These are phyloP conservation scores for Geotrichum ghanense DNA, from an alignment of 805 yeast species.

Conservation along the genomic window DNA sequence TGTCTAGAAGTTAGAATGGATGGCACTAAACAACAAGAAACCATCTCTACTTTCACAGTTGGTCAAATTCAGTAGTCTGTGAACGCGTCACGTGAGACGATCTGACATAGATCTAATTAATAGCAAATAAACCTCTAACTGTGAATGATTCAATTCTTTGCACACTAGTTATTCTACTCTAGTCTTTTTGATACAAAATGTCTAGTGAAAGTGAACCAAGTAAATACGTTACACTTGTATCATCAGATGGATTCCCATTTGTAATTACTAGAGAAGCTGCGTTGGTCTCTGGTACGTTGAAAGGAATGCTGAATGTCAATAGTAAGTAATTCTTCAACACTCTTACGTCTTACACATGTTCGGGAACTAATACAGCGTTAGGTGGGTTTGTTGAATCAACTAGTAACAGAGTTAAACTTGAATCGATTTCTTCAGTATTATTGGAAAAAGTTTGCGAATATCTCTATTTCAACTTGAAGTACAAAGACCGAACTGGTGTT, in stretches of 20 bases:
- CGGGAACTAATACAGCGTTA: conserved; percentile 18
- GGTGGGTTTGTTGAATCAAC: conserved; percentile 42
- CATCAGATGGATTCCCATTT: conserved; percentile 59
- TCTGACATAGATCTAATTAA: too few relatives aligned
- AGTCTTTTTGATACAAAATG: too few relatives aligned
- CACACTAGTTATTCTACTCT: too few relatives aligned
- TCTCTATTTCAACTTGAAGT: conserved; percentile 61
- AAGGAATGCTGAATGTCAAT: conserved; percentile 35
- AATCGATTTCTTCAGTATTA: conserved; percentile 59
- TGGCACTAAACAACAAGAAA: too few relatives aligned
- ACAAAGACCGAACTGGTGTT: conserved; percentile 42
- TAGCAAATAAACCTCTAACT: too few relatives aligned
- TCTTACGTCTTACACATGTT: background rate
- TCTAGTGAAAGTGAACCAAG: too few relatives aligned
- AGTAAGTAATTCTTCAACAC: conserved; percentile 24
- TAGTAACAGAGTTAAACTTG: conserved; percentile 41
- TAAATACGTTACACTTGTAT: conserved; percentile 50
- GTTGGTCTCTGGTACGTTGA: conserved; percentile 51
- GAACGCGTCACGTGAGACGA: too few relatives aligned
- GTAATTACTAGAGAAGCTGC: conserved; percentile 66
- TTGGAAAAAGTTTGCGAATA: conserved; percentile 79
- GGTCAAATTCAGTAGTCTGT: too few relatives aligned
- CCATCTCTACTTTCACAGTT: too few relatives aligned
- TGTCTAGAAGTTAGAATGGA: too few relatives aligned
- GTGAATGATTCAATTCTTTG: too few relatives aligned